These are phyloP conservation scores for Agaricus sinodeliciosus DNA, from an alignment of 768 basidiomycete genomes.

Conservation along the genomic window DNA sequence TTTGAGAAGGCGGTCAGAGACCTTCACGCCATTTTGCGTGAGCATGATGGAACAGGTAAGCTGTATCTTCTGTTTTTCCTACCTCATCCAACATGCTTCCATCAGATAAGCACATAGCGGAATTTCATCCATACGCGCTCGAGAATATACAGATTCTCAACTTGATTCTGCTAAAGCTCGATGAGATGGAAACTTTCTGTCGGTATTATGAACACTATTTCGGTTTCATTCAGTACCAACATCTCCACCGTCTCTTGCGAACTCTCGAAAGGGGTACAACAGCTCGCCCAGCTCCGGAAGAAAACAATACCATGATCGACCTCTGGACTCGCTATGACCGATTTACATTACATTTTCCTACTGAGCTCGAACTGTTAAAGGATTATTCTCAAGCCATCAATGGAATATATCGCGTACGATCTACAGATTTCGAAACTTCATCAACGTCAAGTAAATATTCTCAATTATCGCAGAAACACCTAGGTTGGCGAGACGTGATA, in stretches of 20 bases:
- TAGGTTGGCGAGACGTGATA: background rate
- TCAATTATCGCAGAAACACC: background rate
- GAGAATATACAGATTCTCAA: slow-evolving; percentile 1
- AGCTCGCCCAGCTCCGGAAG: background rate
- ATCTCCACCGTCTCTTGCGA: background rate
- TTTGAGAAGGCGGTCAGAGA: background rate
- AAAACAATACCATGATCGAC: background rate
- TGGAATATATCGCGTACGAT: background rate
- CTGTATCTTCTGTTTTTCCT: too few relatives aligned
- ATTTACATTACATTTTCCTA: background rate
- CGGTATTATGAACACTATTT: slow-evolving; percentile 4
- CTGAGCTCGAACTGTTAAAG: background rate
- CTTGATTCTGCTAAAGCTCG: background rate
- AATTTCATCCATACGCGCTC: background rate
- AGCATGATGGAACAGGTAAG: background rate
- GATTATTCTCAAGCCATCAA: background rate
- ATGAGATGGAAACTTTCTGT: background rate
- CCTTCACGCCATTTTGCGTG: background rate
- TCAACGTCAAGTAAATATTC: background rate
- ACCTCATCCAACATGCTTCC: background rate
- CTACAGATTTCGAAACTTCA: background rate
- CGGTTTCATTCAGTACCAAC: background rate
- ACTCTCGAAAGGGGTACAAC: background rate
- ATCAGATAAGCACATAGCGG: background rate
- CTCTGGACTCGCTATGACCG: slow-evolving; percentile 5